Evolutionary conservation across 106 monocot species (phyloP).

Genomic region (Acanthochlamys bracteata): DNA sequence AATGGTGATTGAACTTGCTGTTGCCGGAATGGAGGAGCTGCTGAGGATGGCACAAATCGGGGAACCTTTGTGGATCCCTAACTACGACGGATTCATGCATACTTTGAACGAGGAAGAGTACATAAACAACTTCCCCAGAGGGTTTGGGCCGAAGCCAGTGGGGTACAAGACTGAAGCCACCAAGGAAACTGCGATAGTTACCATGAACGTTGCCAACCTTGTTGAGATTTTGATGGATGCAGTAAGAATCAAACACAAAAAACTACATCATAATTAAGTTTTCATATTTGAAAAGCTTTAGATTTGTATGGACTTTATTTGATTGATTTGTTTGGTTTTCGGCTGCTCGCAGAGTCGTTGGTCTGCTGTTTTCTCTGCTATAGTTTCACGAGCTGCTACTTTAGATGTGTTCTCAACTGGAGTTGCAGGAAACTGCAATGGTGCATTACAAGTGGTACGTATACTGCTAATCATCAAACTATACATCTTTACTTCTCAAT

Average conservation of each 20-base stretch:
- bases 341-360: constrained; percentile 58
- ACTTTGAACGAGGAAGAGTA: constrained; percentile 76
- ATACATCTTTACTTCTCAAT: neutral
- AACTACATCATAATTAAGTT: neutral
- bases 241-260: constrained; percentile 27
- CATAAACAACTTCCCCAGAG: constrained; percentile 53
- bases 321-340: neutral
- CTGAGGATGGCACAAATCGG: constrained; percentile 70
- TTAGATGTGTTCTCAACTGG: constrained; percentile 90
- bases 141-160: constrained; percentile 53
- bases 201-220: constrained; percentile 70
- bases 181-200: constrained; percentile 53
- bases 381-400: constrained; percentile 79
- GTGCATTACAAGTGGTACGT: constrained; percentile 95
- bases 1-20: constrained; percentile 79
- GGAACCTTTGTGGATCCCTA: constrained; percentile 60
- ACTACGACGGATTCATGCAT: constrained; percentile 22
- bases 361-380: constrained; percentile 70
- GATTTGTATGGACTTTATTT: neutral
- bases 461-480: too few relatives aligned
- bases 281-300: neutral
- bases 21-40: constrained; percentile 92
- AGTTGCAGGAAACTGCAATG: constrained; percentile 92
- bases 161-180: constrained; percentile 74
- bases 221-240: constrained; percentile 96